Evolutionary conservation across 257 asterid genomes (phyloP).

Genomic region (Buddleja alternifolia): DNA sequence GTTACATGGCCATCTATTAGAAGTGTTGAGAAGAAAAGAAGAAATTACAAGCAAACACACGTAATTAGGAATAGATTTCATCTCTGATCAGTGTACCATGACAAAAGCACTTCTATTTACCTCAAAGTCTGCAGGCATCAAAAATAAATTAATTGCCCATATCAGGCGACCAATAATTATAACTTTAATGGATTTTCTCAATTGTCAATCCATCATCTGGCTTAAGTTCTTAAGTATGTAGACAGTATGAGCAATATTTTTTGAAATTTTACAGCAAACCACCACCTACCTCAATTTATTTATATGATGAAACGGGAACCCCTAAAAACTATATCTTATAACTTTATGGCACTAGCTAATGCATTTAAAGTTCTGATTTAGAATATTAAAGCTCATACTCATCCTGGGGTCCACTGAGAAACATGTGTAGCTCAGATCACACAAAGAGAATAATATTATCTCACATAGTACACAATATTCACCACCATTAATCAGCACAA

Average conservation of each 20-base stretch:
- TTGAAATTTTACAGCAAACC: not conserved
- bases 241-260: slow-evolving; percentile 4
- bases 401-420: not conserved
- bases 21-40: not conserved
- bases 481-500: not conserved
- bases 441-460: slow-evolving; percentile 19
- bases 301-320: not conserved
- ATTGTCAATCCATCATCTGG: not conserved
- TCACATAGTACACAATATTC: not conserved
- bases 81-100: slow-evolving; percentile 18
- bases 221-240: not conserved
- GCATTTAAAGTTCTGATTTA: not conserved
- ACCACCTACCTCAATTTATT: not conserved
- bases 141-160: not conserved
- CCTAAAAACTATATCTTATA: not conserved
- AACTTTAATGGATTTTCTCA: slow-evolving; percentile 11
- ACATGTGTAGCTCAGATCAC: not conserved
- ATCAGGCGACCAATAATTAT: not conserved
- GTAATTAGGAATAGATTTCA: not conserved
- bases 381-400: not conserved
- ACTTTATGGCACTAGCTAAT: not conserved
- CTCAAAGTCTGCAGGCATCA: not conserved
- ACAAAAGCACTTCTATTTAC: not conserved
- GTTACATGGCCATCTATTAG: not conserved
- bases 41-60: not conserved